Evolutionary conservation across 345 rosid genomes (phyloP).

Genomic region (Dipteronia sinensis): DNA sequence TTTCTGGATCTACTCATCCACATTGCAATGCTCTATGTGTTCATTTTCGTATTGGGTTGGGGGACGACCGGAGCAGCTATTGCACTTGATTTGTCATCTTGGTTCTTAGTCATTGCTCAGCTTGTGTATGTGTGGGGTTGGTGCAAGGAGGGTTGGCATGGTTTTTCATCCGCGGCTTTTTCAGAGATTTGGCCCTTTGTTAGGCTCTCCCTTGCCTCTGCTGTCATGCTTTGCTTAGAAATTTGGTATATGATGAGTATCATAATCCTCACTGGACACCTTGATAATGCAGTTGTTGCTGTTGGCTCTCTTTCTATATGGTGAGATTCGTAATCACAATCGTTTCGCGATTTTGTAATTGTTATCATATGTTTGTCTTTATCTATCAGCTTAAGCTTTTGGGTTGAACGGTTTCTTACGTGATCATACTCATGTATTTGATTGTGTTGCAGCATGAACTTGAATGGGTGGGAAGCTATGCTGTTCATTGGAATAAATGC

Average conservation of each 20-base stretch:
- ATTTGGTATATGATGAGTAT: conserved; percentile 88
- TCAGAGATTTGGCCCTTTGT: conserved; percentile 73
- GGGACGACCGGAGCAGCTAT: conserved; percentile 69
- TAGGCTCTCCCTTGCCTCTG: conserved; percentile 74
- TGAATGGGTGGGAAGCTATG: conserved; percentile 77
- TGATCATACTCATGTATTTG: not conserved
- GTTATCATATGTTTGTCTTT: no score
- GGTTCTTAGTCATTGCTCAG: conserved; percentile 51
- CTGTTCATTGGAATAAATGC: conserved; percentile 79
- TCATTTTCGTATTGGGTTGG: conserved; percentile 46
- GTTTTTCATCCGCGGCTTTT: conserved; percentile 65
- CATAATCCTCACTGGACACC: conserved; percentile 69
- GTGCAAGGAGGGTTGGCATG: conserved; percentile 71
- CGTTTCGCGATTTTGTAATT: not conserved
- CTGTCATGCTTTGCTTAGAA: conserved; percentile 85
- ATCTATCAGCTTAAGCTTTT: no score
- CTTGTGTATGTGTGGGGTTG: conserved; percentile 52
- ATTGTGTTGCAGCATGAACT: conserved; percentile 60
- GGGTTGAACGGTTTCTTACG: no score
- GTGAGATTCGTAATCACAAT: conserved; percentile 35
- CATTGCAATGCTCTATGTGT: conserved; percentile 46
- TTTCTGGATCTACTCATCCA: conserved; percentile 45
- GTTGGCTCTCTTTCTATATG: conserved; percentile 84
- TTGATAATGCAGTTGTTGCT: conserved; percentile 64
- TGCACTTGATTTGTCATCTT: conserved; percentile 53